Percentiles rank a stretch among this genome's conserved stretches.
Evolutionary conservation across 768 basidiomycete species (phyloP).

Genomic region (Tulasnella sp.): DNA sequence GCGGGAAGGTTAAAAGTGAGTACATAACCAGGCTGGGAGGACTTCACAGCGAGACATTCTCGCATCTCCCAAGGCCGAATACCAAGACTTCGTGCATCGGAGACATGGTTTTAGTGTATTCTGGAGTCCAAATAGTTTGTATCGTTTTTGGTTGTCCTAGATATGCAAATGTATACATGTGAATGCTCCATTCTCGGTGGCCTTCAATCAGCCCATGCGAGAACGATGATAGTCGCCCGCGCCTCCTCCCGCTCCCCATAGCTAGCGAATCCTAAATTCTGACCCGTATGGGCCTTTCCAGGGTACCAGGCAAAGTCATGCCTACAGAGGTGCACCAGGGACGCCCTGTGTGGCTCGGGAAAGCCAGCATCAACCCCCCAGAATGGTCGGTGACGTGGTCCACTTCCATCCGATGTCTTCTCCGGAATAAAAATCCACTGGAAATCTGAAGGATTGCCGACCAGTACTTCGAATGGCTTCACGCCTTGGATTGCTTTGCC

Average conservation of each 20-base stretch:
- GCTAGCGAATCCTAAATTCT: neutral
- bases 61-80: too few species aligned
- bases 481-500: neutral
- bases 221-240: neutral
- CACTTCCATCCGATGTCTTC: neutral
- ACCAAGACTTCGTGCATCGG: too few species aligned
- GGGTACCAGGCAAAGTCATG: neutral
- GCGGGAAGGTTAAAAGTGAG: too few species aligned
- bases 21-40: too few species aligned
- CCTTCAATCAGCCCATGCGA: neutral
- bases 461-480: neutral
- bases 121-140: too few species aligned
- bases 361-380: neutral
- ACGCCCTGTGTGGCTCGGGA: neutral
- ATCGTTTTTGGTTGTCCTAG: too few species aligned
- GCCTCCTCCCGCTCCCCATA: neutral
- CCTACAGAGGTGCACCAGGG: neutral
- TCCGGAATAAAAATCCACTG: neutral
- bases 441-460: neutral
- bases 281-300: neutral
- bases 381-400: neutral
- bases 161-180: too few species aligned
- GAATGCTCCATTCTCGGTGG: too few species aligned
- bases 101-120: too few species aligned
- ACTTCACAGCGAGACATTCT: too few species aligned